Evolutionary conservation across 495 filamentous ascomycete species (phyloP).

Genomic region (Lophiotrema nucula): DNA sequence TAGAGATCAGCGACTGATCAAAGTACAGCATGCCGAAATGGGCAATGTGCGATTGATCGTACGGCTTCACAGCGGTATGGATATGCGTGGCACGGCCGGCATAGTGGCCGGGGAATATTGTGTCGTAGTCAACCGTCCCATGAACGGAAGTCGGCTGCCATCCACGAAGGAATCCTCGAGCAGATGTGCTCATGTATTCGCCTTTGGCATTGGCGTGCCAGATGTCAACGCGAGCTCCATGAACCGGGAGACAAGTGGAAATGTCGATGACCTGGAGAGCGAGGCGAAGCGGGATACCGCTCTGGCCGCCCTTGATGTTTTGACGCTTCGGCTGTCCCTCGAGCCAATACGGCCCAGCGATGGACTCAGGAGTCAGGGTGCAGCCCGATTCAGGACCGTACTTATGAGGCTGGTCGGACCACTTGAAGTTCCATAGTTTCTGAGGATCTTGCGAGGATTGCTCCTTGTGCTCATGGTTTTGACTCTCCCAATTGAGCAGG

Average conservation of each 20-base stretch:
- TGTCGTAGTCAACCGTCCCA: slow-evolving; percentile 20
- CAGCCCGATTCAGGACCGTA: background rate
- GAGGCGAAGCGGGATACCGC: slow-evolving; percentile 4
- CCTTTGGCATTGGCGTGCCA: slow-evolving; percentile 12
- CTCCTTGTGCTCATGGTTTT: background rate
- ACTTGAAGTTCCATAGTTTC: slow-evolving; percentile 4
- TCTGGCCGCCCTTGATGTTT: slow-evolving; percentile 1
- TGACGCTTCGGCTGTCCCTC: slow-evolving; percentile 3
- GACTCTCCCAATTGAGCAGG: background rate
- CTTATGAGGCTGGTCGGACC: background rate
- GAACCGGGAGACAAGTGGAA: slow-evolving; percentile 2
- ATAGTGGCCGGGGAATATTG: slow-evolving; percentile 17
- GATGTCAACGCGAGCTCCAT: slow-evolving; percentile 3
- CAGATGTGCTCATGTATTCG: background rate
- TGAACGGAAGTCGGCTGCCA: background rate
- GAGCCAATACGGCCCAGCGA: slow-evolving; percentile 12
- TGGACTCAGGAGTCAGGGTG: slow-evolving; percentile 6
- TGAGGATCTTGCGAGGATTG: slow-evolving; percentile 2
- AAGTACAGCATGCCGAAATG: slow-evolving; percentile 18
- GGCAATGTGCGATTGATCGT: background rate
- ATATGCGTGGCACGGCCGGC: slow-evolving; percentile 3
- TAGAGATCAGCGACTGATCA: background rate
- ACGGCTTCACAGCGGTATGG: slow-evolving; percentile 3
- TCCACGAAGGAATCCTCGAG: slow-evolving; percentile 2
- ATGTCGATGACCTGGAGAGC: slow-evolving; percentile 13